These are phyloP conservation scores for Nitzschia inconspicua DNA, from an alignment of 108 stramenopile species.

Conservation along the genomic window DNA sequence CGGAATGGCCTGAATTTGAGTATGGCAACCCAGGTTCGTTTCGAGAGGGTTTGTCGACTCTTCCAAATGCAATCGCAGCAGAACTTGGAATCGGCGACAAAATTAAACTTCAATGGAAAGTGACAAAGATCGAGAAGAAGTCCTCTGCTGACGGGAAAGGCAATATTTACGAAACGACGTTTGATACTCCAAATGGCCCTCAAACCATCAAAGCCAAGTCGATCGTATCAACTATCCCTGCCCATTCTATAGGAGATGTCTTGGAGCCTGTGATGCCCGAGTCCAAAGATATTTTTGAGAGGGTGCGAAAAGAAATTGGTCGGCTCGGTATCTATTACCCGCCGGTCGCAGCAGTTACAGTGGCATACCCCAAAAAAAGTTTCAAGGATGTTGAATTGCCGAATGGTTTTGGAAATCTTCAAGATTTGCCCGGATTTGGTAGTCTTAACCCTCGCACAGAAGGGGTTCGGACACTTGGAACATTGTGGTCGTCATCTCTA, in stretches of 20 bases:
- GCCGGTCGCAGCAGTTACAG: slow-evolving; percentile 89
- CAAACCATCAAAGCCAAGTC: slow-evolving; percentile 49
- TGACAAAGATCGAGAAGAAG: slow-evolving; percentile 47
- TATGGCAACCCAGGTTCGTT: slow-evolving; percentile 90
- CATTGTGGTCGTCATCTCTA: slow-evolving; percentile 90
- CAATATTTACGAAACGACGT: slow-evolving; percentile 58
- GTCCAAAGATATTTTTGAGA: slow-evolving; percentile 67
- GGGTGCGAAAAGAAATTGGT: slow-evolving; percentile 46
- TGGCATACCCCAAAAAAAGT: slow-evolving; percentile 89
- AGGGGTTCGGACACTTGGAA: slow-evolving; percentile 88
- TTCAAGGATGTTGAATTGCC: slow-evolving; percentile 86
- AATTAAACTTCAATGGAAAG: slow-evolving; percentile 69
- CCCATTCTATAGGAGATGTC: slow-evolving; percentile 60
- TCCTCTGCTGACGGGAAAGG: slow-evolving; percentile 30
- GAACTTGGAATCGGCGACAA: slow-evolving; percentile 52
- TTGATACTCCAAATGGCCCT: slow-evolving; percentile 69
- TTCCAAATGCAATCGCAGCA: slow-evolving; percentile 77
- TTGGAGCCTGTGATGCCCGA: slow-evolving; percentile 74
- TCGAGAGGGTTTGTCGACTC: slow-evolving; percentile 70
- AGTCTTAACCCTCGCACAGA: slow-evolving; percentile 84
- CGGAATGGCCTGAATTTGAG: slow-evolving; percentile 76
- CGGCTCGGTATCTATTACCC: slow-evolving; percentile 86
- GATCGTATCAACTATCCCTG: slow-evolving; percentile 82
- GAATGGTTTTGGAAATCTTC: slow-evolving; percentile 70
- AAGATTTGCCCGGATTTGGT: slow-evolving; percentile 89